Evolutionary conservation across 2,329 filamentous ascomycete genomes (phyloP).

Genomic region (Talaromyces sp.): DNA sequence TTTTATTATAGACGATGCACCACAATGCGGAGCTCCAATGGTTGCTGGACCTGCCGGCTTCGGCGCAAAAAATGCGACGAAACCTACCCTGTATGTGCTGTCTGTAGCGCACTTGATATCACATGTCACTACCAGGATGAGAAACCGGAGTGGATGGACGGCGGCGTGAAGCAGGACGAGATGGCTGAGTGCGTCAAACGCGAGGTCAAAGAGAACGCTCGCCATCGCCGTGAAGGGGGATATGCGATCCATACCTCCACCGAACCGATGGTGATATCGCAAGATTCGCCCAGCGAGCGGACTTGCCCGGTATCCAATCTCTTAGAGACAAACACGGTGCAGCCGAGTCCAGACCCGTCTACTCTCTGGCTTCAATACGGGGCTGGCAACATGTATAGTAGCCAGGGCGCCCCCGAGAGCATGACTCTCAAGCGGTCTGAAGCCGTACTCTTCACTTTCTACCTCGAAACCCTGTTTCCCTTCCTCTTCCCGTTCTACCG

Average conservation of each 20-base stretch:
- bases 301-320: not conserved
- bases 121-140: slow-evolving; percentile 50
- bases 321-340: not conserved
- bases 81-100: slow-evolving; percentile 47
- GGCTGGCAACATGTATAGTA: not conserved
- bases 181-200: slow-evolving; percentile 52
- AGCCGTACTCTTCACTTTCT: slow-evolving; percentile 50
- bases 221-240: slow-evolving; percentile 33
- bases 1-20: not conserved
- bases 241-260: not conserved
- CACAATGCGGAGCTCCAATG: not conserved
- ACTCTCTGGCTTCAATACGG: not conserved
- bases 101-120: slow-evolving; percentile 52
- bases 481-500: slow-evolving; percentile 62
- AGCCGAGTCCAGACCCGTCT: not conserved
- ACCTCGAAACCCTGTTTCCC: slow-evolving; percentile 59
- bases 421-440: slow-evolving; percentile 1
- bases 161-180: slow-evolving; percentile 42
- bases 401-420: not conserved
- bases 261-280: not conserved
- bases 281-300: not conserved
- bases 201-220: slow-evolving; percentile 54
- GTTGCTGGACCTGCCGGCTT: slow-evolving; percentile 50
- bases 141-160: slow-evolving; percentile 59
- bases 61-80: slow-evolving; percentile 61